phyloP scores from a whole-genome alignment of 768 basidiomycete genomes.

The Podaxis mareebaensis region DNA sequence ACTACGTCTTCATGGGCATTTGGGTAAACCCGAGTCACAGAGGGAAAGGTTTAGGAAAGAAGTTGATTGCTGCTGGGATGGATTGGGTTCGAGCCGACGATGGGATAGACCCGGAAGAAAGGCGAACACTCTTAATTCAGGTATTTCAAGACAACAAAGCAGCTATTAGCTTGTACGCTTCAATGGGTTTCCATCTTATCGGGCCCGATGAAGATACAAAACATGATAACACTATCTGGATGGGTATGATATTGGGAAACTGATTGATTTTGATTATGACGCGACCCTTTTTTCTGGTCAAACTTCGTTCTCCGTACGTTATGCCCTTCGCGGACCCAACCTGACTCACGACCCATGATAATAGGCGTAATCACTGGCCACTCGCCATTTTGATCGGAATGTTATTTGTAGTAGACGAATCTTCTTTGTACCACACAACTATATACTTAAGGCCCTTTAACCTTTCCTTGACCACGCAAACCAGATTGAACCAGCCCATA shows the following conservation, averaged over 20 bases:
- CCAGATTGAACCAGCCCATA: neutral
- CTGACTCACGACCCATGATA: too few species aligned
- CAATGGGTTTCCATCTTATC: constrained; percentile 3
- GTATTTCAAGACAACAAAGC: neutral
- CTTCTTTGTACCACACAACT: too few species aligned
- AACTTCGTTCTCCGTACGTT: constrained; percentile 11
- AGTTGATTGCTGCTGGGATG: constrained; percentile 3
- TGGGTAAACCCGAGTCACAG: constrained; percentile 13
- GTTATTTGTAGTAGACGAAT: neutral
- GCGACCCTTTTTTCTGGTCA: constrained; percentile 12
- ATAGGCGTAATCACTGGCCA: too few species aligned
- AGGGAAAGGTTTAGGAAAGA: constrained; percentile 10
- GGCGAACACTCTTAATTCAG: constrained; percentile 7
- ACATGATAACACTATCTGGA: constrained; percentile 1
- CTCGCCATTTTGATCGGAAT: neutral
- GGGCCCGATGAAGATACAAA: neutral
- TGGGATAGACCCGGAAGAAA: neutral
- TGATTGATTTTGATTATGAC: neutral
- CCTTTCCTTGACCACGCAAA: neutral
- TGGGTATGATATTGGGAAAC: constrained; percentile 3
- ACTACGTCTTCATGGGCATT: constrained; percentile 9
- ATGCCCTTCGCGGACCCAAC: neutral
- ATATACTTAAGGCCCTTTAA: neutral
- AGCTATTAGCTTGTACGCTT: constrained; percentile 5
- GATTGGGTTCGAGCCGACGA: constrained; percentile 9